Conservation (phyloP, 768 basidiomycete species). For the Pulveroboletus sp. region DNA sequence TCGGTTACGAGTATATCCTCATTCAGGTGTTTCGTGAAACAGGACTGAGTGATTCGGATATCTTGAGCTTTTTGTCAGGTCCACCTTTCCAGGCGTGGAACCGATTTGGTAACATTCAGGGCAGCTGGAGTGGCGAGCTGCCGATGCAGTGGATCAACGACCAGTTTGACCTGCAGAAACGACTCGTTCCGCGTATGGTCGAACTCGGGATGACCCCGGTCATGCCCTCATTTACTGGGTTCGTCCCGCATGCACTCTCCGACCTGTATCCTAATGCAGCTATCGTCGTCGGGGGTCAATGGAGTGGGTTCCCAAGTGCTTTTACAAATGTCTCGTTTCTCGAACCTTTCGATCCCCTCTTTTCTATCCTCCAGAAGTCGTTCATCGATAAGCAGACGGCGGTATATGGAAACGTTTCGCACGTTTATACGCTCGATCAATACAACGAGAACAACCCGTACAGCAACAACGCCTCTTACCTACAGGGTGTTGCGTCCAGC, state of each 20-base stretch:
- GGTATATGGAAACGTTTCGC: conserved; percentile 36
- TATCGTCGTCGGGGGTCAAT: conserved; percentile 33
- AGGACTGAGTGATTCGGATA: conserved; percentile 34
- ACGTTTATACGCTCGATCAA: conserved; percentile 42
- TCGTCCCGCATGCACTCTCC: conserved; percentile 33
- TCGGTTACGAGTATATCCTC: conserved; percentile 37
- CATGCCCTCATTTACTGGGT: conserved; percentile 39
- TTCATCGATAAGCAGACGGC: conserved; percentile 37
- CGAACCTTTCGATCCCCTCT: conserved; percentile 38
- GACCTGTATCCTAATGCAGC: conserved; percentile 32
- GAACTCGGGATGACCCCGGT: conserved; percentile 42
- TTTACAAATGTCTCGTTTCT: conserved; percentile 38
- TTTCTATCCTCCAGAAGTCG: conserved; percentile 31
- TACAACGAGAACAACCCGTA: conserved; percentile 41
- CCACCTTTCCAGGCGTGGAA: conserved; percentile 41
- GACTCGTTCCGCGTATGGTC: conserved; percentile 34
- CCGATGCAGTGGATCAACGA: conserved; percentile 36
- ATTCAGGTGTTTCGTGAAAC: conserved; percentile 34
- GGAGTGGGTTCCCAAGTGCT: conserved; percentile 31
- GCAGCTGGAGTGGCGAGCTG: conserved; percentile 35
- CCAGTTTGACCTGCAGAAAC: conserved; percentile 35
- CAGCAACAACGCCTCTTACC: conserved; percentile 31
- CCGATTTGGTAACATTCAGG: conserved; percentile 41
- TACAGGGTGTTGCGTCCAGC: conserved; percentile 29
- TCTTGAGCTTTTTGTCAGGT: conserved; percentile 33